These are phyloP conservation scores for Buxus sempervirens DNA, from an alignment of 164 flowering plant species.

Conservation along the genomic window DNA sequence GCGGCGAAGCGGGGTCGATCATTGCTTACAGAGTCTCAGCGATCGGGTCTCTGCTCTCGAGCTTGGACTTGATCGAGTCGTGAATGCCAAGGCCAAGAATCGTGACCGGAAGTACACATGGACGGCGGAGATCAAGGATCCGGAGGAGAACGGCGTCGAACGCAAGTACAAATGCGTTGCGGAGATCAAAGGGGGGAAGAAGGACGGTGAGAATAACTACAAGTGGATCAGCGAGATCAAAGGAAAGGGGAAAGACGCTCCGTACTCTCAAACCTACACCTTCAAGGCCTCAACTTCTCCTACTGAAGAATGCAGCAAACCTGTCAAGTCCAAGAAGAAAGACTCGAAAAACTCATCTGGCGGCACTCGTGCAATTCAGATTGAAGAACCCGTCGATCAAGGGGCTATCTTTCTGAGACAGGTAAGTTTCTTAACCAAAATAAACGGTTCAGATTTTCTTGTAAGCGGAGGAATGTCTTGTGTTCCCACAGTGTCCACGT, in stretches of 20 bases:
- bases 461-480: background rate
- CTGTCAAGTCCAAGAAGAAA: conserved; percentile 28
- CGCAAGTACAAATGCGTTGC: conserved; percentile 66
- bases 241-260: conserved; percentile 43
- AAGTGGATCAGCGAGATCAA: conserved; percentile 63
- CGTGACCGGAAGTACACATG: conserved; percentile 35
- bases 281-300: conserved; percentile 38
- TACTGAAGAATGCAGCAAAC: conserved; percentile 24
- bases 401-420: conserved; percentile 55
- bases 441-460: too few species aligned
- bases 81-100: conserved; percentile 14
- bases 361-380: conserved; percentile 53
- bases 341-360: conserved; percentile 20
- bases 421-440: conserved; percentile 27
- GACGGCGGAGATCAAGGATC: conserved; percentile 28
- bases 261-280: conserved; percentile 42
- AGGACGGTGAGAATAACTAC: conserved; percentile 45
- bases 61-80: conserved; percentile 32
- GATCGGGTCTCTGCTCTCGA: conserved; percentile 57
- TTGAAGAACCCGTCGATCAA: conserved; percentile 56
- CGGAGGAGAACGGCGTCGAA: conserved; percentile 35
- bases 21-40: conserved; percentile 32
- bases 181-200: conserved; percentile 48
- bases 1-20: conserved; percentile 26
- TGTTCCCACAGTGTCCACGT: background rate